Evolutionary conservation across 2,329 filamentous ascomycete genomes (phyloP).

Genomic region (Corynespora cassiicola): DNA sequence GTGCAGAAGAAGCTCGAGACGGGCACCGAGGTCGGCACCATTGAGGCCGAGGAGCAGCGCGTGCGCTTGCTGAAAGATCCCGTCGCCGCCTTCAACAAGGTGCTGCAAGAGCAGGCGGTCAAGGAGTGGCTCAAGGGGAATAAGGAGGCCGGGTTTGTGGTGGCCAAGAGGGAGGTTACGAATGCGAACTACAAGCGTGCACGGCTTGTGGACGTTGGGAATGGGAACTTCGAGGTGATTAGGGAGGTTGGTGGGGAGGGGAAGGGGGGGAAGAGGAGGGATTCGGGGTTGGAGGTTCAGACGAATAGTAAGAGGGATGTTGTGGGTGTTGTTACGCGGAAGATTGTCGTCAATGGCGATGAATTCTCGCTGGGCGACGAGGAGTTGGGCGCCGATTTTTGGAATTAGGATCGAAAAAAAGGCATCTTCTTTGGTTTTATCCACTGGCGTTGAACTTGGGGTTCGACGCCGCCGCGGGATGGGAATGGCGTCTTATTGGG

Average conservation of each 20-base stretch:
- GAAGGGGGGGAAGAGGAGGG: constrained; percentile 35
- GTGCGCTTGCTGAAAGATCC: constrained; percentile 40
- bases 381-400: constrained; percentile 37
- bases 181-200: constrained; percentile 46
- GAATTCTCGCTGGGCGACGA: constrained; percentile 37
- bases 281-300: constrained; percentile 35
- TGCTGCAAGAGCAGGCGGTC: constrained; percentile 28
- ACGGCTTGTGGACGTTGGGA: constrained; percentile 34
- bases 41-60: constrained; percentile 40
- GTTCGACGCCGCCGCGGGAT: no score
- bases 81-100: constrained; percentile 31
- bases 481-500: no score
- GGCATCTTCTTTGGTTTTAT: no score
- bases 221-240: constrained; percentile 38
- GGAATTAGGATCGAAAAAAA: no score
- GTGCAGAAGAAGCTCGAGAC: constrained; percentile 33
- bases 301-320: constrained; percentile 43
- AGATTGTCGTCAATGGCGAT: constrained; percentile 34
- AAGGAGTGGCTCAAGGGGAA: constrained; percentile 36
- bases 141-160: constrained; percentile 39
- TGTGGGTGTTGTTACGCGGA: constrained; percentile 39
- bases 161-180: constrained; percentile 33
- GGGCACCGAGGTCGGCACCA: constrained; percentile 38
- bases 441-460: no score
- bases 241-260: constrained; percentile 37